These are phyloP conservation scores for Ophiostoma sp. DNA, from an alignment of 2,329 filamentous ascomycete genomes.

Conservation along the genomic window DNA sequence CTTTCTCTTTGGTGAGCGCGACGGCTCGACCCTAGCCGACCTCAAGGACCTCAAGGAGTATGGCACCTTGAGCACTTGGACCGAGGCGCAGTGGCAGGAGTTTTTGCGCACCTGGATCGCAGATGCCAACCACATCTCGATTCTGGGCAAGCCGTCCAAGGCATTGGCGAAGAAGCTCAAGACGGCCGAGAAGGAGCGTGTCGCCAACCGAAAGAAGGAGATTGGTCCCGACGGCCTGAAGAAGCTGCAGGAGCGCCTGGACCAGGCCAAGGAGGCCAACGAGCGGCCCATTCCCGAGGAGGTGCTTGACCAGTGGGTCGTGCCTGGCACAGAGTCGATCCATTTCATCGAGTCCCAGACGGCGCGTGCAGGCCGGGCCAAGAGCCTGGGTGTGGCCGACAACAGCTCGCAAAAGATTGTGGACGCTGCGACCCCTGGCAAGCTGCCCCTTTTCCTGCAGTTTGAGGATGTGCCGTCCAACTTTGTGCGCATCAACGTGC, in stretches of 20 bases:
- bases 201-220: constrained; percentile 71
- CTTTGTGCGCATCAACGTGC: constrained; percentile 79
- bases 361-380: constrained; percentile 74
- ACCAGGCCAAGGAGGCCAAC: constrained; percentile 81
- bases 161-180: constrained; percentile 77
- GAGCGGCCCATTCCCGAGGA: constrained; percentile 78
- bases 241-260: constrained; percentile 67
- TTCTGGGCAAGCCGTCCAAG: constrained; percentile 80
- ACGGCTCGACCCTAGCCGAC: constrained; percentile 68
- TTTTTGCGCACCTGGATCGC: constrained; percentile 81
- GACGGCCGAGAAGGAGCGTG: constrained; percentile 68
- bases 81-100: constrained; percentile 72
- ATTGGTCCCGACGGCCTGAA: constrained; percentile 79
- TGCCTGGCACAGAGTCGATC: constrained; percentile 83
- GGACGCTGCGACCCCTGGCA: constrained; percentile 53
- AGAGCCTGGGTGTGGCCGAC: constrained; percentile 59
- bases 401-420: constrained; percentile 71
- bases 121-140: constrained; percentile 79
- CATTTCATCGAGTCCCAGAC: constrained; percentile 89
- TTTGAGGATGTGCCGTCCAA: constrained; percentile 92
- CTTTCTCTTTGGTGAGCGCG: constrained; percentile 80
- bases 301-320: constrained; percentile 73
- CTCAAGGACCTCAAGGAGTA: constrained; percentile 54
- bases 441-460: constrained; percentile 77
- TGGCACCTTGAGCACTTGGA: constrained; percentile 71